Conservation (phyloP, 768 basidiomycete genomes). For the Panellus pusillus region DNA sequence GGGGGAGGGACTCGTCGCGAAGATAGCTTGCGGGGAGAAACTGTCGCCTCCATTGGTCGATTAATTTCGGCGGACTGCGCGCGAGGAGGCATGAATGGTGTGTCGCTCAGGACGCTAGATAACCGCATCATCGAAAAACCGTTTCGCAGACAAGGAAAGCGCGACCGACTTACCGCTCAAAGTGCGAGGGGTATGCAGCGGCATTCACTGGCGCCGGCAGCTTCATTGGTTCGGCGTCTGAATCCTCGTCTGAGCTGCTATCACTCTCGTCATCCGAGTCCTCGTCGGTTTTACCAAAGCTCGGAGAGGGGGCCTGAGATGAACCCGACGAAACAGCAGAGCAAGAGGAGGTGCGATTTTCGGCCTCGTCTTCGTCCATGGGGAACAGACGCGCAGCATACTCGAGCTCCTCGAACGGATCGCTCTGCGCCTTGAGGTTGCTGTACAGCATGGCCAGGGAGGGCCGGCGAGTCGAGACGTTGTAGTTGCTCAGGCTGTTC, state of each 20-base stretch:
- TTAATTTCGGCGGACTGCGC: conserved; percentile 12
- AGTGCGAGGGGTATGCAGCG: not conserved
- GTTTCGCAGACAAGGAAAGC: not conserved
- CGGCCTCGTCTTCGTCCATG: conserved; percentile 16
- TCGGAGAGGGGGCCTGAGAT: conserved; percentile 1
- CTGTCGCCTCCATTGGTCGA: not conserved
- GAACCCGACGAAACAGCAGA: not conserved
- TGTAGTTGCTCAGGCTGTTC: not conserved
- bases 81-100: conserved; percentile 11
- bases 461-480: conserved; percentile 8
- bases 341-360: not conserved
- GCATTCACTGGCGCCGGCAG: not conserved
- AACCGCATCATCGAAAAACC: not conserved
- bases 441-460: conserved; percentile 15
- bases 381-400: conserved; percentile 14
- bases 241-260: conserved; percentile 24
- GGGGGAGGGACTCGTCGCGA: not conserved
- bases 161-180: conserved; percentile 6
- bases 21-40: not conserved
- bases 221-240: conserved; percentile 22
- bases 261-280: conserved; percentile 21
- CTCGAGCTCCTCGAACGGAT: conserved; percentile 13
- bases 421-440: conserved; percentile 11
- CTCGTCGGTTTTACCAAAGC: conserved; percentile 6
- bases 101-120: conserved; percentile 12